phyloP scores from a whole-genome alignment of 2,329 filamentous ascomycete species.

The Kalaharituber pfeilii region DNA sequence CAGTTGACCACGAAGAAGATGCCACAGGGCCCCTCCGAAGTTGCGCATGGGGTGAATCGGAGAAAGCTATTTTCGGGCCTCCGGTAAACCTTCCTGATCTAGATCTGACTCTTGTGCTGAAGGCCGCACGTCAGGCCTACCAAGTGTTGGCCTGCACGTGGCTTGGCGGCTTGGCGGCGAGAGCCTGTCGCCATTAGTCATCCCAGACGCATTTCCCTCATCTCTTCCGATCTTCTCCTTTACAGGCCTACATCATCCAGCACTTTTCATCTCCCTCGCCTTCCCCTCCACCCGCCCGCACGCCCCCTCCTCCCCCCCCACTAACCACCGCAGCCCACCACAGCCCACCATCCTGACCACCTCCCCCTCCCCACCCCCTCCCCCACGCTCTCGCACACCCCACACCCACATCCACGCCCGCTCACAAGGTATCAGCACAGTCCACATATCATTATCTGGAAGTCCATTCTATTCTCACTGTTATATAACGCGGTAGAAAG shows the following conservation, averaged over 20 bases:
- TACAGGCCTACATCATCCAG: neutral
- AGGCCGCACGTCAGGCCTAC: neutral
- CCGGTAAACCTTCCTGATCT: conserved; percentile 13
- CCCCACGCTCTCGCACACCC: neutral
- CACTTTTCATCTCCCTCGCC: neutral
- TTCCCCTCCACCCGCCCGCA: neutral
- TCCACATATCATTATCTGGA: neutral
- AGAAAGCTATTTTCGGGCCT: conserved; percentile 17
- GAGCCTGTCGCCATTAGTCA: neutral
- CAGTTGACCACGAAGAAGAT: conserved; percentile 15
- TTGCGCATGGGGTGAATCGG: conserved; percentile 11
- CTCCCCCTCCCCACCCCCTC: neutral
- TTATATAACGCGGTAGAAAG: conserved; percentile 2
- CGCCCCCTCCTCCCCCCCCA: neutral
- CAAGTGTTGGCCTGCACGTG: neutral
- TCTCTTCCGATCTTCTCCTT: neutral
- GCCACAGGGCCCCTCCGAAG: conserved; percentile 12
- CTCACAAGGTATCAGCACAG: neutral
- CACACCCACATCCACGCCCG: neutral
- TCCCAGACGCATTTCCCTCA: neutral
- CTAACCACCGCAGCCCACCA: neutral
- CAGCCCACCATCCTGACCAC: neutral
- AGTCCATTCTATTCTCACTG: neutral
- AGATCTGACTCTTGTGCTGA: neutral
- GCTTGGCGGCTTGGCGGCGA: neutral